phyloP scores from a whole-genome alignment of 2,329 filamentous ascomycete species.

The Pestalotiopsis sp. region DNA sequence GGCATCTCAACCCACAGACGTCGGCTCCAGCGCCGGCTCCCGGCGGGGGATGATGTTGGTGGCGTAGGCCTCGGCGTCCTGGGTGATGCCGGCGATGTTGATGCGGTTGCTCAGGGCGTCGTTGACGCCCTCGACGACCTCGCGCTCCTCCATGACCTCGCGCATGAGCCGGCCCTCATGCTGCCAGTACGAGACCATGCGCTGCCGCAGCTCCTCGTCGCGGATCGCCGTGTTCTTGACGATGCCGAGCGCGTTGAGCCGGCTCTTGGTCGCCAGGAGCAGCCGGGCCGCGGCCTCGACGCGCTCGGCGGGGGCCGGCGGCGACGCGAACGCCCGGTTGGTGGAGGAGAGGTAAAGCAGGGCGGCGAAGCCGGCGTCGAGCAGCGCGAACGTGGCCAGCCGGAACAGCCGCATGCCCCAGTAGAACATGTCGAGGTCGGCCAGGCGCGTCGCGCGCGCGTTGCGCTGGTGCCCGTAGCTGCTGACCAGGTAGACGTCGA shows the following conservation, averaged over 20 bases:
- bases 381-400: conserved; percentile 61
- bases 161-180: conserved; percentile 74
- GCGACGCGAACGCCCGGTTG: conserved; percentile 72
- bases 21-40: conserved; percentile 13
- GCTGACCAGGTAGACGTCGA: conserved; percentile 68
- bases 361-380: conserved; percentile 66
- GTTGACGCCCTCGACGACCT: conserved; percentile 72
- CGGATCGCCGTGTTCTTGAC: conserved; percentile 79
- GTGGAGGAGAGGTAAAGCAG: conserved; percentile 78
- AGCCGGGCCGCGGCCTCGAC: conserved; percentile 61
- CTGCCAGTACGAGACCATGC: conserved; percentile 76
- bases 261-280: conserved; percentile 64
- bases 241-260: conserved; percentile 73
- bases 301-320: conserved; percentile 65
- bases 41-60: conserved; percentile 41
- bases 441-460: conserved; percentile 59
- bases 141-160: conserved; percentile 77
- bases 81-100: conserved; percentile 61
- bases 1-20: conserved; percentile 16
- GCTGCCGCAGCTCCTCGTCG: conserved; percentile 70
- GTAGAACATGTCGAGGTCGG: conserved; percentile 70
- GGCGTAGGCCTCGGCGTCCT: conserved; percentile 67
- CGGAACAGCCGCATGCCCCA: conserved; percentile 71
- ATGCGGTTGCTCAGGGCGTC: conserved; percentile 67
- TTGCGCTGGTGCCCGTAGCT: conserved; percentile 70